A percentile compares a stretch with the other conserved stretches of the same genome.
Evolutionary conservation across 306 rosid genomes (phyloP).

Genomic region (Abrus precatorius): DNA sequence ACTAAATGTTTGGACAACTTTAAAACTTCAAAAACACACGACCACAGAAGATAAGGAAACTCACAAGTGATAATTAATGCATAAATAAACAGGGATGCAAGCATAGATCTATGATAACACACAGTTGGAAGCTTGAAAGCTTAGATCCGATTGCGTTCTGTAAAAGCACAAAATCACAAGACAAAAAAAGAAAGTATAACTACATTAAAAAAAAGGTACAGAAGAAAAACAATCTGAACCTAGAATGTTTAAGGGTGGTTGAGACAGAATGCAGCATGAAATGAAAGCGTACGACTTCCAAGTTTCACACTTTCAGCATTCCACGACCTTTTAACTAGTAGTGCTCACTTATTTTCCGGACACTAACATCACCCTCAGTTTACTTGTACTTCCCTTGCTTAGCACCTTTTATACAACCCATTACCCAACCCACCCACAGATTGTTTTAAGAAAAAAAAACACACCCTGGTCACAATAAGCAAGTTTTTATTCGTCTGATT

Average conservation of each 20-base stretch:
- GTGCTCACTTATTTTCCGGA: constrained; percentile 29
- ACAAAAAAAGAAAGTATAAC: neutral
- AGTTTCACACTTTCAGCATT: constrained; percentile 35
- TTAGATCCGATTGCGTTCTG: constrained; percentile 70
- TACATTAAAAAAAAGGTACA: constrained; percentile 30
- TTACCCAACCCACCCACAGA: constrained; percentile 17
- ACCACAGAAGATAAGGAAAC: constrained; percentile 46
- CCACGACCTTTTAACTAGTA: constrained; percentile 12
- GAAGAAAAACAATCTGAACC: constrained; percentile 46
- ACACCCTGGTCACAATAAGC: neutral
- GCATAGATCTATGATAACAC: constrained; percentile 56
- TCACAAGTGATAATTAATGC: constrained; percentile 34
- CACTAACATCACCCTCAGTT: constrained; percentile 25
- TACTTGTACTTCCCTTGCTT: constrained; percentile 25
- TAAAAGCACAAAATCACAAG: constrained; percentile 42
- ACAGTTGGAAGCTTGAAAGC: constrained; percentile 23
- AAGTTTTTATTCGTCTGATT: neutral
- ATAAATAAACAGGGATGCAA: constrained; percentile 25
- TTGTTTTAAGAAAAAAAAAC: neutral
- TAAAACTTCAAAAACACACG: constrained; percentile 17
- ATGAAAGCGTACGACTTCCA: constrained; percentile 16
- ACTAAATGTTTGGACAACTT: constrained; percentile 63
- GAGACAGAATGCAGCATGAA: constrained; percentile 49
- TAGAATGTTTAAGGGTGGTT: constrained; percentile 44
- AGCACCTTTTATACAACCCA: constrained; percentile 18